These are phyloP conservation scores for Phascolomyces articulosus DNA, from an alignment of 371 early-diverging fungal species.

Conservation along the genomic window DNA sequence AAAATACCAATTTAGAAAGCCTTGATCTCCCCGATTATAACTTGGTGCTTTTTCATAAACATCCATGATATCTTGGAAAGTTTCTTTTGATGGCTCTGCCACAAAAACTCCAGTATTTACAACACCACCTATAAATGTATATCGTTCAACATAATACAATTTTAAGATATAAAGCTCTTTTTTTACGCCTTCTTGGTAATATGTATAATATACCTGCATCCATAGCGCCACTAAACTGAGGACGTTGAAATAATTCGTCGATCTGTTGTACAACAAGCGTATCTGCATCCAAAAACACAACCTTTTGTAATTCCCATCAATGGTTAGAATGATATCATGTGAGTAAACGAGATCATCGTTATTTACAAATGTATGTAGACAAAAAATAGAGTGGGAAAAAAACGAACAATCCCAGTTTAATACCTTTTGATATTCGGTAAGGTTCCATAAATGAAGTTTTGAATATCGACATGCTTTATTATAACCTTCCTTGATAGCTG, in stretches of 20 bases:
- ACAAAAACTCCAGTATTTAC: slow-evolving; percentile 45
- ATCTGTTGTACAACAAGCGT: slow-evolving; percentile 35
- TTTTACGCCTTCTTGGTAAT: no score
- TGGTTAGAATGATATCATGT: background rate
- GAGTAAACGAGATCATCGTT: background rate
- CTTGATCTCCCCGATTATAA: slow-evolving; percentile 42
- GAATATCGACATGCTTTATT: slow-evolving; percentile 46
- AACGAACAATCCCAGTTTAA: no score
- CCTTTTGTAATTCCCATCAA: slow-evolving; percentile 12
- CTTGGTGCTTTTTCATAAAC: slow-evolving; percentile 32
- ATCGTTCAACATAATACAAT: no score
- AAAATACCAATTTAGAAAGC: slow-evolving; percentile 42
- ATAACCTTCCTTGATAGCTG: slow-evolving; percentile 30
- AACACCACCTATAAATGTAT: slow-evolving; percentile 14
- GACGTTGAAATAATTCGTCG: slow-evolving; percentile 36
- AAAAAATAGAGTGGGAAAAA: no score
- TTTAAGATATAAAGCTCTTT: no score
- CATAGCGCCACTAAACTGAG: slow-evolving; percentile 32
- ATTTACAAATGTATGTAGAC: no score
- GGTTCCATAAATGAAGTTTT: slow-evolving; percentile 36
- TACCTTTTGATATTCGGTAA: slow-evolving; percentile 39
- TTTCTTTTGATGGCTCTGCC: slow-evolving; percentile 31
- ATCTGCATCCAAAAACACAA: slow-evolving; percentile 42
- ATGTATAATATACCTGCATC: slow-evolving; percentile 22
- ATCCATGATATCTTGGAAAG: slow-evolving; percentile 25